These are phyloP conservation scores for Sporothrix sp. DNA, from an alignment of 2,329 filamentous ascomycete species.

Conservation along the genomic window DNA sequence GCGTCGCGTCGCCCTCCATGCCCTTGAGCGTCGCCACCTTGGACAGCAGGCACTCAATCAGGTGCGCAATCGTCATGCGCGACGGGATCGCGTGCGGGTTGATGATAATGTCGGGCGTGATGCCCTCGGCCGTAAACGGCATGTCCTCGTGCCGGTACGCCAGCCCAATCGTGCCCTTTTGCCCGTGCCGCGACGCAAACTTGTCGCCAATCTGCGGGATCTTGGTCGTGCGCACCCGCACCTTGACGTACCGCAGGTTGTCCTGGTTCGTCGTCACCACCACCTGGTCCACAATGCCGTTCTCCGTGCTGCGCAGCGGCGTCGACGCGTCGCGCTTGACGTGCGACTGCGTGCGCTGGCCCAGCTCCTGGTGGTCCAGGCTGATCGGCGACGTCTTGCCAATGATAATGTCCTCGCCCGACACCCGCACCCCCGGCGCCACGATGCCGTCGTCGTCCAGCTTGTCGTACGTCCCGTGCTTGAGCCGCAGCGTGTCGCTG, in stretches of 20 bases:
- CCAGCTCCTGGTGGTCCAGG: constrained; percentile 84
- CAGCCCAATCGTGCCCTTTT: constrained; percentile 98
- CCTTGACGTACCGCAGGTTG: constrained; percentile 91
- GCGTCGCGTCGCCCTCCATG: constrained; percentile 92
- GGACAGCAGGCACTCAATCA: constrained; percentile 96
- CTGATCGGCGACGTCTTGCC: constrained; percentile 95
- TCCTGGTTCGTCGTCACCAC: constrained; percentile 91
- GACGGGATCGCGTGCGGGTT: constrained; percentile 99
- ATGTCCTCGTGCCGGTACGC: constrained; percentile 97
- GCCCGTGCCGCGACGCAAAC: constrained; percentile 96
- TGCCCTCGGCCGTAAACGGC: constrained; percentile 89
- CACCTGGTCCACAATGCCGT: constrained; percentile 90
- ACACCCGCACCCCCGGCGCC: constrained; percentile 85
- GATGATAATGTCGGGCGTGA: constrained; percentile 93
- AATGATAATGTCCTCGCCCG: constrained; percentile 97
- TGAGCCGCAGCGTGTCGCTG: constrained; percentile 78
- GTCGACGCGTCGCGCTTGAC: constrained; percentile 94
- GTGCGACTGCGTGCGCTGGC: constrained; percentile 81
- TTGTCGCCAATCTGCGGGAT: constrained; percentile 98
- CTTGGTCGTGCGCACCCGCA: constrained; percentile 94
- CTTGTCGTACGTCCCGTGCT: constrained; percentile 95
- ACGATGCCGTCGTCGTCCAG: constrained; percentile 94
- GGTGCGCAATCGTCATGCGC: constrained; percentile 99
- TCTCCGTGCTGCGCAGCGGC: constrained; percentile 87
- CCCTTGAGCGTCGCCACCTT: constrained; percentile 92